Base-by-base conservation (phyloP, 2,329 filamentous ascomycete species). In the Apiospora rasikravindrae region DNA sequence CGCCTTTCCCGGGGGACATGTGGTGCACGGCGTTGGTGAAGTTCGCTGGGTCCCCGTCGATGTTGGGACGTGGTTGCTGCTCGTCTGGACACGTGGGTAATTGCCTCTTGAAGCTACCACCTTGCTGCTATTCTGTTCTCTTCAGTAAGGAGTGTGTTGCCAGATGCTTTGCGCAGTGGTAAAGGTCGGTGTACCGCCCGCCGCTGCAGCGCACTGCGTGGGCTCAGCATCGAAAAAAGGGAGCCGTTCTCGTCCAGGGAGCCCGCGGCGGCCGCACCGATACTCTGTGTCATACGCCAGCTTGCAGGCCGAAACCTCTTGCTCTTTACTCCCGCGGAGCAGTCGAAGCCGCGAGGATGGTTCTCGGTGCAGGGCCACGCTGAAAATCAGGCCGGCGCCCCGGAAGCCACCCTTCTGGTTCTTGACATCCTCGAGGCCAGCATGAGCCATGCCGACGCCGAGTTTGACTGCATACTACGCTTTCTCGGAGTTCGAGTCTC, bases 361-460 rank as follows among this genome's bases (percentile, higher is more conserved):
- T 37, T 5, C 33, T 37, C 33, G 8, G 33, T 87, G 90, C 73
- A 90, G 84, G 0, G 88, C 90, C 69, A 88, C 85, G 73, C 83
- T 82, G 79, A 89, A 90, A 73, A 90, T 88, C 71, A 84, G 77
- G 72, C 85, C 83, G 24, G 86, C 87, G 10, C 83, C 85, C 2
- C 74, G 49, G 71, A 88, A 87, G 0, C 83, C 85, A 0, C 75
- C 57, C 67, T 81, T 77, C 45, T 88, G 81, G 16, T 81, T 81
- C 1, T 74, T 73, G 3, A 80, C 76, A 67, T 87, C 83, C 71
- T 85, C 81, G 44, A 87, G 77, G 45, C 88, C 82, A 7, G 83
- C 86, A 66, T 76, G 70, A 67, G 87, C 82, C 26, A 86, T 76
- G 73, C 88, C 85, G 29, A 79, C 83, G 6, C 86, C 87, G 6